Conservation (phyloP, 1,284 basidiomycete species). For the Boletus subluridellus region DNA sequence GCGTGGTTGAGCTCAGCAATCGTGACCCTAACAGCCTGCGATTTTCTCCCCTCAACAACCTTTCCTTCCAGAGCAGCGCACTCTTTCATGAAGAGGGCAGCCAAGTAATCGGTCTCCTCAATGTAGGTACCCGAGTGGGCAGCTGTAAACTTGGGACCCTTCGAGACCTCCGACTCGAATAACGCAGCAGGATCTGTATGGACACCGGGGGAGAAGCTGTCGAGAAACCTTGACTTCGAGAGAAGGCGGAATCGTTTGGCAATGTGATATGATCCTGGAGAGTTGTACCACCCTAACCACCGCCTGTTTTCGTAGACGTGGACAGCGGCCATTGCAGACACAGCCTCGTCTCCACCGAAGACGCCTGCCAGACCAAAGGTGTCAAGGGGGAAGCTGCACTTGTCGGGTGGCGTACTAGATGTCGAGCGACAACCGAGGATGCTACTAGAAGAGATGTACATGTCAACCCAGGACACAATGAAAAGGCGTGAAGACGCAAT, state of each 20-base stretch:
- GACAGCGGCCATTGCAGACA: constrained; percentile 35
- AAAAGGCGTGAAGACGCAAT: too few species aligned
- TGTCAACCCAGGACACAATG: constrained; percentile 7
- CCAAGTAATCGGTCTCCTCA: constrained; percentile 28
- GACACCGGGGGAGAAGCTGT: constrained; percentile 31
- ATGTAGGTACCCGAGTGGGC: constrained; percentile 29
- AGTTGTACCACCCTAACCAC: constrained; percentile 38
- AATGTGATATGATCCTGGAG: constrained; percentile 34
- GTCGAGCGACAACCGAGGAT: constrained; percentile 2
- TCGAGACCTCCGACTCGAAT: constrained; percentile 28
- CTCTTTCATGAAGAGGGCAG: constrained; percentile 23
- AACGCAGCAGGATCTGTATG: constrained; percentile 28
- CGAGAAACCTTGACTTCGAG: constrained; percentile 27
- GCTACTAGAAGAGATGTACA: constrained; percentile 18
- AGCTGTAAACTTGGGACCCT: constrained; percentile 30
- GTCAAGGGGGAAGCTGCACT: constrained; percentile 24
- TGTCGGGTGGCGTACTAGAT: constrained; percentile 10
- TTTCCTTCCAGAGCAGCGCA: constrained; percentile 11
- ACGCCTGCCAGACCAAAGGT: constrained; percentile 30
- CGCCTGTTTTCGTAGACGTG: constrained; percentile 31
- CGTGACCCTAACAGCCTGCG: constrained; percentile 26
- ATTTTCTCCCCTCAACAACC: constrained; percentile 24
- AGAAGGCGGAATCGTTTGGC: constrained; percentile 30
- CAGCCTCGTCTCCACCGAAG: constrained; percentile 36
- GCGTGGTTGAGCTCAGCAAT: constrained; percentile 21